These are phyloP conservation scores for Beauveria scarabaeidicola DNA, from an alignment of 2,329 filamentous ascomycete genomes.

Conservation along the genomic window DNA sequence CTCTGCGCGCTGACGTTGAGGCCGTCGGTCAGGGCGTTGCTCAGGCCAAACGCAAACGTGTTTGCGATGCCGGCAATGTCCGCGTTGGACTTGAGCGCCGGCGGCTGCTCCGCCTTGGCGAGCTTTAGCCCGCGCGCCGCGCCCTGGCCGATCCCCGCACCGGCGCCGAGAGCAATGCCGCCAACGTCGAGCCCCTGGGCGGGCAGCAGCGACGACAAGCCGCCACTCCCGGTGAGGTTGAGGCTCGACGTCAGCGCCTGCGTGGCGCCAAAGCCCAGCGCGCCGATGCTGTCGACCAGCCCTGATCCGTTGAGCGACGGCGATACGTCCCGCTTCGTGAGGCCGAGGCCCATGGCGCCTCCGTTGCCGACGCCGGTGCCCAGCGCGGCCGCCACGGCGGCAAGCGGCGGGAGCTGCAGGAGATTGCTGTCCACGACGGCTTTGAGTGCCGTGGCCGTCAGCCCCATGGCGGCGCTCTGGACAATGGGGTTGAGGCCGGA, in stretches of 20 bases:
- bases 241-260: slow-evolving; percentile 19
- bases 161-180: background rate
- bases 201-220: slow-evolving; percentile 8
- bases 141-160: slow-evolving; percentile 12
- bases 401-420: slow-evolving; percentile 13
- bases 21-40: slow-evolving; percentile 14
- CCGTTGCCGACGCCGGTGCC: slow-evolving; percentile 19
- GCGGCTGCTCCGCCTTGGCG: background rate
- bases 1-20: background rate
- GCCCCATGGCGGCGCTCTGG: slow-evolving; percentile 22
- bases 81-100: background rate
- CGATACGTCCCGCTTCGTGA: slow-evolving; percentile 12
- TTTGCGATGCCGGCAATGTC: slow-evolving; percentile 11
- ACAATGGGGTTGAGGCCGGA: slow-evolving; percentile 23
- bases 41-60: slow-evolving; percentile 14
- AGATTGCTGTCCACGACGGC: slow-evolving; percentile 16
- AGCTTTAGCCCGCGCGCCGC: slow-evolving; percentile 13
- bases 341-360: slow-evolving; percentile 17
- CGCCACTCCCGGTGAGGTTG: slow-evolving; percentile 12
- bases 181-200: slow-evolving; percentile 1
- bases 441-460: slow-evolving; percentile 20
- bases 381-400: slow-evolving; percentile 15
- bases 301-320: slow-evolving; percentile 16
- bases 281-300: slow-evolving; percentile 17
- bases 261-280: slow-evolving; percentile 22